A percentile compares a stretch with the other conserved stretches of the same genome.
These are phyloP conservation scores for Sphaceloma murrayae DNA, from an alignment of 2,329 filamentous ascomycete species.

Conservation along the genomic window DNA sequence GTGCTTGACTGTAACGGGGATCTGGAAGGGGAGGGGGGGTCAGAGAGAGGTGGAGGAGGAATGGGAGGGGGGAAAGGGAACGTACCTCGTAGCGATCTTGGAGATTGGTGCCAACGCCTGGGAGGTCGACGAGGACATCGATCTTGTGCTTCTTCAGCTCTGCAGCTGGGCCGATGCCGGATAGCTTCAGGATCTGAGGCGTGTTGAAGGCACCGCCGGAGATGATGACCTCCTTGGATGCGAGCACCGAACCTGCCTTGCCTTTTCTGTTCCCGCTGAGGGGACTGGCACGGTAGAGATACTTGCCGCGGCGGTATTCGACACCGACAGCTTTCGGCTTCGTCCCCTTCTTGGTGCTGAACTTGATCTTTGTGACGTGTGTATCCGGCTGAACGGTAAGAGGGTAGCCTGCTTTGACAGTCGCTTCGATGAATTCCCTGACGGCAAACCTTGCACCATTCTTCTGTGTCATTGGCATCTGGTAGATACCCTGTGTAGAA, in stretches of 20 bases:
- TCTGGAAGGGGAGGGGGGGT: slow-evolving; percentile 44
- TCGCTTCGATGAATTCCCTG: slow-evolving; percentile 46
- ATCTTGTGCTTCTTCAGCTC: slow-evolving; percentile 36
- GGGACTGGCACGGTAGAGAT: slow-evolving; percentile 34
- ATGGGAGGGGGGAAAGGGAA: slow-evolving; percentile 16
- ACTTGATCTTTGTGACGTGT: slow-evolving; percentile 52
- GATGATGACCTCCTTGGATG: slow-evolving; percentile 44
- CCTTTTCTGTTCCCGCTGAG: slow-evolving; percentile 26
- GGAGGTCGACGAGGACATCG: slow-evolving; percentile 29
- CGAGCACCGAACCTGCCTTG: slow-evolving; percentile 30
- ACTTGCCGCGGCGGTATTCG: slow-evolving; percentile 33
- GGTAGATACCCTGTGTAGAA: slow-evolving; percentile 41
- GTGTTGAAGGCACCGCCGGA: slow-evolving; percentile 48
- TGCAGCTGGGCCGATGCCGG: slow-evolving; percentile 42
- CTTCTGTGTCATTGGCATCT: slow-evolving; percentile 48
- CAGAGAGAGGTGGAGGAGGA: slow-evolving; percentile 16
- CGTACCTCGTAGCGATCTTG: slow-evolving; percentile 33
- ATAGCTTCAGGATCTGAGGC: slow-evolving; percentile 51
- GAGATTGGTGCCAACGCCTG: slow-evolving; percentile 40
- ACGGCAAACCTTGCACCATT: slow-evolving; percentile 41
- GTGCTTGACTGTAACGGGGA: slow-evolving; percentile 41
- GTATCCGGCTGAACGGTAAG: slow-evolving; percentile 51
- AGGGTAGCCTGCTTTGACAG: slow-evolving; percentile 41
- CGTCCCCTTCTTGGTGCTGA: slow-evolving; percentile 28
- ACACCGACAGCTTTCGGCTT: slow-evolving; percentile 40